Percentiles rank a stretch among this genome's conserved stretches.
These are phyloP conservation scores for Phytopythium kandeliae DNA, from an alignment of 352 stramenopile genomes.

Conservation along the genomic window DNA sequence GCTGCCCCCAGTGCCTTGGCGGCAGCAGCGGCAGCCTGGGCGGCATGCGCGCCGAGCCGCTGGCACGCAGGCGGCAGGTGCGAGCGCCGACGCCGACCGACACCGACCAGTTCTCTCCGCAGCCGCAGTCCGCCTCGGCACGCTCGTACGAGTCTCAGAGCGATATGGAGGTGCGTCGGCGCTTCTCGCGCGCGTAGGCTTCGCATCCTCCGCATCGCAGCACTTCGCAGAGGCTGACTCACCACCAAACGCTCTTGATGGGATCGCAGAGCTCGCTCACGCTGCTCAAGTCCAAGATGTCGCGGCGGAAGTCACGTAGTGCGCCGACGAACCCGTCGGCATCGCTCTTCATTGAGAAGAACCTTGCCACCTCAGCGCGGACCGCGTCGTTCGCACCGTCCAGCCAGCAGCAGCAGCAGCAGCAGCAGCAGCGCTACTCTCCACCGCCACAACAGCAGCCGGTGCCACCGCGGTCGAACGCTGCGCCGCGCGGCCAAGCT, in stretches of 20 bases:
- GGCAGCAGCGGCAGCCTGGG: too few species aligned
- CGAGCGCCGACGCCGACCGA: slow-evolving; percentile 21
- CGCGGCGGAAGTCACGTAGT: slow-evolving; percentile 57
- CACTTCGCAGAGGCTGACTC: too few species aligned
- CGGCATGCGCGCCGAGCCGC: slow-evolving; percentile 7
- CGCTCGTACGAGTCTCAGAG: slow-evolving; percentile 17
- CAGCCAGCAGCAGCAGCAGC: too few species aligned
- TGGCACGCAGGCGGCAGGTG: slow-evolving; percentile 5
- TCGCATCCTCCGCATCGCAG: too few species aligned
- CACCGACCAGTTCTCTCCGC: slow-evolving; percentile 25
- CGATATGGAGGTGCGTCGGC: slow-evolving; percentile 44
- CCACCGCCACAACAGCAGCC: slow-evolving; percentile 14
- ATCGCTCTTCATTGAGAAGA: slow-evolving; percentile 63
- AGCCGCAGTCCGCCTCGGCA: slow-evolving; percentile 21
- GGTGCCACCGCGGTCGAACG: neutral
- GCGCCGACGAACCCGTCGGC: slow-evolving; percentile 56
- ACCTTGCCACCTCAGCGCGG: slow-evolving; percentile 19
- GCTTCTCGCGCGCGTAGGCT: neutral
- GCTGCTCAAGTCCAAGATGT: slow-evolving; percentile 82
- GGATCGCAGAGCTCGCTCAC: slow-evolving; percentile 49
- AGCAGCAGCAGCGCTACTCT: slow-evolving; percentile 2
- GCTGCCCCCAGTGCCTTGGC: slow-evolving; percentile 49
- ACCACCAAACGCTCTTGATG: slow-evolving; percentile 1
- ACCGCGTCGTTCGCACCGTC: slow-evolving; percentile 15
- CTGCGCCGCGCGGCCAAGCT: neutral